phyloP scores from a whole-genome alignment of 306 rosid species.

The Trifolium fragiferum region DNA sequence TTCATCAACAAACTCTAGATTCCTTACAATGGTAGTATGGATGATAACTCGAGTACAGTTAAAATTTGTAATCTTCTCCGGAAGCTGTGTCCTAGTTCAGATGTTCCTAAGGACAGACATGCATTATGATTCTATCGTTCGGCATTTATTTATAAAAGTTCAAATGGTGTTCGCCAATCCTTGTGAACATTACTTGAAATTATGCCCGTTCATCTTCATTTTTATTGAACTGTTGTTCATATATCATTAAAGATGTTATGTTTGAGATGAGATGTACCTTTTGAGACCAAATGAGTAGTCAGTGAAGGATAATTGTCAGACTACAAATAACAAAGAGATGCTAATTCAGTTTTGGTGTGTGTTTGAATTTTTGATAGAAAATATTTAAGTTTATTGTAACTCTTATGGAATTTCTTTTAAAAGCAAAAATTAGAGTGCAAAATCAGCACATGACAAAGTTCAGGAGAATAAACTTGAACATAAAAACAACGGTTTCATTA shows the following conservation, averaged over 20 bases:
- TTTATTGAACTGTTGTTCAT: not conserved
- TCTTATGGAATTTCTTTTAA: not conserved
- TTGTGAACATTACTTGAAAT: not conserved
- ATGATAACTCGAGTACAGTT: not conserved
- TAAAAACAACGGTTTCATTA: too few relatives aligned
- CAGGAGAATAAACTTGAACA: too few relatives aligned
- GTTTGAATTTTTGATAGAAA: not conserved
- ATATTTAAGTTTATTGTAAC: not conserved
- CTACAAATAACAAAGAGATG: not conserved
- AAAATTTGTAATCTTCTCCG: slow-evolving; percentile 10
- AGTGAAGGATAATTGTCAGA: not conserved
- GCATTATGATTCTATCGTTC: not conserved
- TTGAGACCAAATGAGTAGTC: not conserved
- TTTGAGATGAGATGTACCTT: not conserved
- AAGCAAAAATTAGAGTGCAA: too few relatives aligned
- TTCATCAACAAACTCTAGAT: slow-evolving; percentile 79
- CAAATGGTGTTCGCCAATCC: slow-evolving; percentile 6
- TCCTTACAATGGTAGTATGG: slow-evolving; percentile 65
- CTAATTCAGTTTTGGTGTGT: not conserved
- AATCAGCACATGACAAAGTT: too few relatives aligned
- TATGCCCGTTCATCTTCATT: too few relatives aligned
- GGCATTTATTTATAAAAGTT: slow-evolving; percentile 28
- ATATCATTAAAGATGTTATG: not conserved
- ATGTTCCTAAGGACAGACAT: slow-evolving; percentile 20
- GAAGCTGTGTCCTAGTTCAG: slow-evolving; percentile 6